Conservation (phyloP, 2,329 filamentous ascomycete species). For the Curvularia lunata region DNA sequence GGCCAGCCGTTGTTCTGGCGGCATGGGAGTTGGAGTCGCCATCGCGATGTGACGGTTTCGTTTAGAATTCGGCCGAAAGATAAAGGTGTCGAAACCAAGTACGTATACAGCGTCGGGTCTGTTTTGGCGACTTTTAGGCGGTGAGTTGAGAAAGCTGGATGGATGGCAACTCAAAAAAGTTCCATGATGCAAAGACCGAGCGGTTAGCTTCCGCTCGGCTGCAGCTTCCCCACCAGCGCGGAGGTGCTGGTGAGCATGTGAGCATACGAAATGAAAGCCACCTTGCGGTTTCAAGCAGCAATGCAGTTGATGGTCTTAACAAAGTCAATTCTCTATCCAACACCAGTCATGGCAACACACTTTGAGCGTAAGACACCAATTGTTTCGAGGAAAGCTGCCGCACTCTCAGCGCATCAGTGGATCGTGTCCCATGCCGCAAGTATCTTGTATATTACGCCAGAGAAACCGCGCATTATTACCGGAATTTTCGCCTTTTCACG, state of each 20-base stretch:
- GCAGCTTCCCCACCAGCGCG: slow-evolving; percentile 28
- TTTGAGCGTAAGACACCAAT: not conserved
- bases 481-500: slow-evolving; percentile 29
- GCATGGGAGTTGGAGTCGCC: slow-evolving; percentile 34
- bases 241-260: slow-evolving; percentile 14
- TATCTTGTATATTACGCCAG: not conserved
- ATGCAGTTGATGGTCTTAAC: not conserved
- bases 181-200: slow-evolving; percentile 39
- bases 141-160: slow-evolving; percentile 1
- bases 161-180: slow-evolving; percentile 27
- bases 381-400: not conserved
- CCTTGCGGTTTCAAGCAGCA: not conserved
- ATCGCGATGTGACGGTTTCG: slow-evolving; percentile 16
- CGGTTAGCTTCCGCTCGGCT: slow-evolving; percentile 31
- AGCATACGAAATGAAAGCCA: not conserved
- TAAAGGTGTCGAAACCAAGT: not conserved
- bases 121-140: not conserved
- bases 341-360: not conserved
- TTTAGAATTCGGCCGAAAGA: not conserved
- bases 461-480: slow-evolving; percentile 1
- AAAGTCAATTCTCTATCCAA: not conserved
- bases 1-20: slow-evolving; percentile 45
- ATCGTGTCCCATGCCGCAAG: not conserved
- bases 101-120: not conserved
- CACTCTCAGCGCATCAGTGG: not conserved